phyloP scores from a whole-genome alignment of 2,329 filamentous ascomycete species.

The Fusarium temperatum region DNA sequence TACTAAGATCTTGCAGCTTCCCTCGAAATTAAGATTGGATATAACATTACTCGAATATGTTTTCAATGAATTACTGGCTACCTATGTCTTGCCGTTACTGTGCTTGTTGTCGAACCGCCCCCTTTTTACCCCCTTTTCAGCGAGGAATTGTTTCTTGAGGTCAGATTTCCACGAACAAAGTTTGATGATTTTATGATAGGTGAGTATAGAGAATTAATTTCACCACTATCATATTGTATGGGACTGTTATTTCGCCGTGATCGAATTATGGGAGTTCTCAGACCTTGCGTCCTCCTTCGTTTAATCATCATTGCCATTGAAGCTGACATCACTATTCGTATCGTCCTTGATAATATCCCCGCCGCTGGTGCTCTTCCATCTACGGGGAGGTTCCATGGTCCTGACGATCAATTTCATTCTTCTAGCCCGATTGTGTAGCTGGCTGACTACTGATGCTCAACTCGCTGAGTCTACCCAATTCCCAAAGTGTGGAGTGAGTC shows the following conservation, averaged over 20 bases:
- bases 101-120: not conserved
- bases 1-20: not conserved
- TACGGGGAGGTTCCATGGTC: not conserved
- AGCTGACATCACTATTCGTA: not conserved
- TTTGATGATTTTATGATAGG: accelerated
- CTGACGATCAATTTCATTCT: not conserved
- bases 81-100: accelerated
- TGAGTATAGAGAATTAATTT: not conserved
- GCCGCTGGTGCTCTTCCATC: not conserved
- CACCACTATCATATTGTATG: not conserved
- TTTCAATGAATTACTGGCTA: not conserved
- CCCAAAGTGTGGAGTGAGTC: not conserved
- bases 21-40: not conserved
- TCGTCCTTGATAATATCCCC: not conserved
- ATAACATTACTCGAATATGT: not conserved
- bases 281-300: not conserved
- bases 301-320: not conserved
- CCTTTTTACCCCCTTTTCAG: not conserved
- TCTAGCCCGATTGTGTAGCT: not conserved
- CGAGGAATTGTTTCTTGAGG: not conserved
- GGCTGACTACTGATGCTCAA: not conserved
- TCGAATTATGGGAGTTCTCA: not conserved
- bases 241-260: not conserved
- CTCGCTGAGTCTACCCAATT: not conserved
- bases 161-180: accelerated